These are phyloP conservation scores for Metarhizium brunneum DNA, from an alignment of 2,329 filamentous ascomycete species.

Conservation along the genomic window DNA sequence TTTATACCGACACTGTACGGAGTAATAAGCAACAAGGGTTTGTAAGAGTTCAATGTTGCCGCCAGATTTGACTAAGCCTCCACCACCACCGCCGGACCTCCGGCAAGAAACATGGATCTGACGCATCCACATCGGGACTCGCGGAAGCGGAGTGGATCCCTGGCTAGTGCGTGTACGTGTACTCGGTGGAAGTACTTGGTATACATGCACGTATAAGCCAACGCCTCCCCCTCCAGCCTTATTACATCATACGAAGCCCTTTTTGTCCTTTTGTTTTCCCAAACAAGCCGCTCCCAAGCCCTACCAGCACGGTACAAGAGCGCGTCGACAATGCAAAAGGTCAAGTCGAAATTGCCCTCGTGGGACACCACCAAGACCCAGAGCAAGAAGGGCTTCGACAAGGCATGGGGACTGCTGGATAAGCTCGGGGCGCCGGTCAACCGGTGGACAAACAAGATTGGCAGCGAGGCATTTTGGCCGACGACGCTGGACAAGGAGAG, in stretches of 20 bases:
- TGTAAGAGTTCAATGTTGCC: too few relatives aligned
- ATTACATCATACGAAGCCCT: not conserved
- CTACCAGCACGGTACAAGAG: not conserved
- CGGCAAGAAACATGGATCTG: not conserved
- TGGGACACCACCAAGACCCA: constrained; percentile 46
- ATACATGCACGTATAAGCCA: not conserved
- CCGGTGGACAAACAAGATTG: constrained; percentile 68
- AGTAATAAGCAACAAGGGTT: too few relatives aligned
- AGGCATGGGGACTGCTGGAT: constrained; percentile 47
- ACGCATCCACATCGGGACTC: not conserved
- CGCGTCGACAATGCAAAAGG: constrained; percentile 23
- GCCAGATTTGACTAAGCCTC: not conserved
- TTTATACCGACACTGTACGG: constrained; percentile 16
- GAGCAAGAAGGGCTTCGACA: constrained; percentile 63
- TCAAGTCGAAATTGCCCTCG: constrained; percentile 25
- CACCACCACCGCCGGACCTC: not conserved
- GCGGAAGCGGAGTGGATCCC: not conserved
- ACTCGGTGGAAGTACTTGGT: not conserved
- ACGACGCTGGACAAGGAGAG: constrained; percentile 78
- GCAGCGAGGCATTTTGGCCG: constrained; percentile 76
- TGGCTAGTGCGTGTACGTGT: not conserved
- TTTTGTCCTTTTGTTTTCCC: not conserved
- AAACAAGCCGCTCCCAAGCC: too few relatives aligned
- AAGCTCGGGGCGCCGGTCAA: constrained; percentile 66
- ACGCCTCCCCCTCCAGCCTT: not conserved